These are phyloP conservation scores for Discostella stelligeroides DNA, from an alignment of 108 stramenopile genomes.

Conservation along the genomic window DNA sequence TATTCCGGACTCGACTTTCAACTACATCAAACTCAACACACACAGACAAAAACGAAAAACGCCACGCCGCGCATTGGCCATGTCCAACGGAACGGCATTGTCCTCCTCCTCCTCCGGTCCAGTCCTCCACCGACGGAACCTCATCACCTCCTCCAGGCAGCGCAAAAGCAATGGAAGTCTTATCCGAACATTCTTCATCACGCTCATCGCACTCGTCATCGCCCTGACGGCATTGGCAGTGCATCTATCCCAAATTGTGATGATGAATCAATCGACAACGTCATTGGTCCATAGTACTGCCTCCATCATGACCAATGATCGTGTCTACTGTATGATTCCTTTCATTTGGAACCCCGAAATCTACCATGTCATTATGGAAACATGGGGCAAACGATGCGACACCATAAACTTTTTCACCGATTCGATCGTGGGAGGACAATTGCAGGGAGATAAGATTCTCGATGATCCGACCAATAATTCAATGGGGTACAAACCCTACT, in stretches of 20 bases:
- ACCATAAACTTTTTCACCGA: constrained; percentile 45
- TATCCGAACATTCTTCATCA: constrained; percentile 3
- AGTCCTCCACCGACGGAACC: too few relatives aligned
- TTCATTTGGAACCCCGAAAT: constrained; percentile 33
- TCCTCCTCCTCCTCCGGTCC: too few relatives aligned
- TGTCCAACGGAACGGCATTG: too few relatives aligned
- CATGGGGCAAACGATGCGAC: constrained; percentile 52
- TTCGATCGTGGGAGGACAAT: constrained; percentile 38
- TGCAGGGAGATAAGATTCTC: constrained; percentile 36
- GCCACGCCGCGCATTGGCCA: too few relatives aligned
- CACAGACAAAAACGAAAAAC: too few relatives aligned
- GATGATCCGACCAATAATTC: constrained; percentile 26
- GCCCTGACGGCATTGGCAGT: constrained; percentile 14
- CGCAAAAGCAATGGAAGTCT: not conserved
- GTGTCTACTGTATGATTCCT: constrained; percentile 43
- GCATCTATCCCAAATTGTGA: constrained; percentile 4
- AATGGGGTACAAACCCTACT: constrained; percentile 37
- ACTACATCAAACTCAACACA: too few relatives aligned
- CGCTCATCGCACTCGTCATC: constrained; percentile 10
- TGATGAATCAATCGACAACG: not conserved
- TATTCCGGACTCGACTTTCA: too few relatives aligned
- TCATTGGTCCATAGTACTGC: not conserved
- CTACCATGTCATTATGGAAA: constrained; percentile 39
- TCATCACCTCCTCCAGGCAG: too few relatives aligned
- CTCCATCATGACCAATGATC: constrained; percentile 7